These are phyloP conservation scores for Hanseniaspora occidentalis DNA, from an alignment of 805 yeast genomes.

Conservation along the genomic window DNA sequence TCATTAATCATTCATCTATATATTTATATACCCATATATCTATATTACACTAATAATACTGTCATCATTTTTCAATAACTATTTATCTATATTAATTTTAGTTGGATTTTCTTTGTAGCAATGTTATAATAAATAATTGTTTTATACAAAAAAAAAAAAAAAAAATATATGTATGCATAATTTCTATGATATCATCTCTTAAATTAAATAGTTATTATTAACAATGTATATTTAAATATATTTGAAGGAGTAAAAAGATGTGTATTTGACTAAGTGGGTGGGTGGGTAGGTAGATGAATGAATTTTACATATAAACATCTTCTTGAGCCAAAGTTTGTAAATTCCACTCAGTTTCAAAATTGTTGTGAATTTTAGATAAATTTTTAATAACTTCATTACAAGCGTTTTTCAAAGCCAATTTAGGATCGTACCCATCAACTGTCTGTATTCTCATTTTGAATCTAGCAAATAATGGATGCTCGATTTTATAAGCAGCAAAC, in stretches of 20 bases:
- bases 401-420: conserved; percentile 81
- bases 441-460: conserved; percentile 92
- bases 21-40: no score
- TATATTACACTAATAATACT: no score
- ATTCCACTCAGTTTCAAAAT: conserved; percentile 88
- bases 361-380: conserved; percentile 57
- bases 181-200: neutral
- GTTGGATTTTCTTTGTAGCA: no score
- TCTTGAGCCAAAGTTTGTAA: conserved; percentile 60
- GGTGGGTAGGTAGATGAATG: conserved; percentile 7
- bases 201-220: neutral
- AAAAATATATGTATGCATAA: neutral
- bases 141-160: neutral
- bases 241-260: neutral
- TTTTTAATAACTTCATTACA: conserved; percentile 75
- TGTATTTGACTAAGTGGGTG: neutral
- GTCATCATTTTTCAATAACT: no score
- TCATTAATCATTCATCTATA: no score
- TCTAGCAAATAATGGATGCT: conserved; percentile 94
- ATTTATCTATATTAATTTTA: no score
- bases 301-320: conserved; percentile 21
- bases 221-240: neutral
- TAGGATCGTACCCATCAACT: conserved; percentile 87
- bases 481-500: conserved; percentile 95
- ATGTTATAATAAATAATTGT: no score